phyloP scores from a whole-genome alignment of 106 monocot genomes.

The Cymbidium sinense region DNA sequence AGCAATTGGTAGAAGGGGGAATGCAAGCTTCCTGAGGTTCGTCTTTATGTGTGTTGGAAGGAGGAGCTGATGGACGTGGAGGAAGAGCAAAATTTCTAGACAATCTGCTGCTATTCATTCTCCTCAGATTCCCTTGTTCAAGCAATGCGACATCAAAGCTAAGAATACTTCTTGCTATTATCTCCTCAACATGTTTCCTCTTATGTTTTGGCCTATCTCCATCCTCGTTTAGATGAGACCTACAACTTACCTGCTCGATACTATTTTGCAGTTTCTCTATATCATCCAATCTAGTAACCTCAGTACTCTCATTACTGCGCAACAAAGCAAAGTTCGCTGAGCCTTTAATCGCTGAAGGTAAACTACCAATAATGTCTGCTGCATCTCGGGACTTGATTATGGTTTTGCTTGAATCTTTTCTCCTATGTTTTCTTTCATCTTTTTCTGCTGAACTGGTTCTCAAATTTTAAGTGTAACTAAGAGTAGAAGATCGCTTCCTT shows the following conservation, averaged over 20 bases:
- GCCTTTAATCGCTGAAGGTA: not conserved
- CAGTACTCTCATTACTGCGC: not conserved
- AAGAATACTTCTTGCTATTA: conserved; percentile 7
- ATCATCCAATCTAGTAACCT: conserved; percentile 7
- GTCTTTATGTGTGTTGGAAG: not conserved
- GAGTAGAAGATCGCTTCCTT: conserved; percentile 17
- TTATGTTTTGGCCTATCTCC: not conserved
- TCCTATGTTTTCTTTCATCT: conserved; percentile 6
- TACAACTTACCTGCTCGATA: conserved; percentile 5
- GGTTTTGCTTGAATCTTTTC: conserved; percentile 8
- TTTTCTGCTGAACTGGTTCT: not conserved
- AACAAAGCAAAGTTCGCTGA: not conserved
- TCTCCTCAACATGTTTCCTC: conserved; percentile 3
- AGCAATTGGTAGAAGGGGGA: not conserved
- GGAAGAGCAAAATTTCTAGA: conserved; percentile 5
- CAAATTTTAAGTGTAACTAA: not conserved
- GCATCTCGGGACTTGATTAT: not conserved
- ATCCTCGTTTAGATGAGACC: not conserved
- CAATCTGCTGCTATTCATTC: not conserved
- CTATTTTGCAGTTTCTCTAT: not conserved
- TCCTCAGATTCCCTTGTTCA: not conserved
- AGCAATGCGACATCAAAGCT: conserved; percentile 12
- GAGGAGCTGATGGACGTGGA: conserved; percentile 10
- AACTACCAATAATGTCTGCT: conserved; percentile 6
- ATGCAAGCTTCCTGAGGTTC: not conserved